Conservation (phyloP, 208 protist genomes). For the Tritrichomonas musculus region DNA sequence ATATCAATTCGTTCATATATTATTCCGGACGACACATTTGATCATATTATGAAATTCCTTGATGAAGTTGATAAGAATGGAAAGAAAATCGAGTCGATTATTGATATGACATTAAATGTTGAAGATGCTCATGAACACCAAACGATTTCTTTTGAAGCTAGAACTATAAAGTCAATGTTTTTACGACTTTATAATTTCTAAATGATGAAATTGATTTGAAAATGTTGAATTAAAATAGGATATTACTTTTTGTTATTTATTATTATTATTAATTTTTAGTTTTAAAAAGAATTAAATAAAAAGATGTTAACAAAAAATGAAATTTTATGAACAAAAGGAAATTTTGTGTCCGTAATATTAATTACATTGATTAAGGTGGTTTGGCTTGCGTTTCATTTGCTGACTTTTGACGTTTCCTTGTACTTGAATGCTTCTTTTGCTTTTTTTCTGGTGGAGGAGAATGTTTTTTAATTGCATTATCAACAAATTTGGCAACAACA, state of each 20-base stretch:
- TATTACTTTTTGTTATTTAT: no score
- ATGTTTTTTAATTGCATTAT: slow-evolving; percentile 3
- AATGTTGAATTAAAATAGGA: not conserved
- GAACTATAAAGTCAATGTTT: not conserved
- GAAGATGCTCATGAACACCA: not conserved
- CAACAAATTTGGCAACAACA: not conserved
- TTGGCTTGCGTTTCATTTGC: no score
- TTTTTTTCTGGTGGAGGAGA: not conserved
- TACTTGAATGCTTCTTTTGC: not conserved
- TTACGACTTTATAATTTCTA: not conserved
- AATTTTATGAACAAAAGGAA: no score
- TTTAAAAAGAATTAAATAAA: no score
- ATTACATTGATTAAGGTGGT: no score
- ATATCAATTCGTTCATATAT: not conserved
- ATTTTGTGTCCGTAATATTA: no score
- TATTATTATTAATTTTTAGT: no score
- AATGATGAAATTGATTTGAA: not conserved
- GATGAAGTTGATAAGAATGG: not conserved
- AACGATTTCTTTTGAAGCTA: not conserved
- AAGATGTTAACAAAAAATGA: no score
- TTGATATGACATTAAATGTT: not conserved
- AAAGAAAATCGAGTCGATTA: not conserved
- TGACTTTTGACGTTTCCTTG: no score
- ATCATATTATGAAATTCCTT: not conserved
- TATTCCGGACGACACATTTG: not conserved